Evolutionary conservation across 371 early-diverging fungal species (phyloP), one percentile per base, ranked within the genome.

Genomic region (Lichtheimia corymbifera): DNA sequence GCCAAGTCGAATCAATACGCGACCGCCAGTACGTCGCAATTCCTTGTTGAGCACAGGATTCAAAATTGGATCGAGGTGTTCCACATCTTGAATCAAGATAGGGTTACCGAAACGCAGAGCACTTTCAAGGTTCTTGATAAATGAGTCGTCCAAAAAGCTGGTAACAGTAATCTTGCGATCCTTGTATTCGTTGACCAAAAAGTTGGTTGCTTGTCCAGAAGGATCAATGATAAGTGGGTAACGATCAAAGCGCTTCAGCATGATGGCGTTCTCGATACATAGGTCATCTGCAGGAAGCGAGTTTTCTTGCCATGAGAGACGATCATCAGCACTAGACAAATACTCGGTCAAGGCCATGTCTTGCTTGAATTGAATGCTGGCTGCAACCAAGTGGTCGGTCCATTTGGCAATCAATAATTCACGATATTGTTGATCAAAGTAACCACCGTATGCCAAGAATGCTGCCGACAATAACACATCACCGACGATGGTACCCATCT

Each of bases 101-200:
- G 98, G 95, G 68, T 94, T 98, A 72, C 99, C 99, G 74, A 99
- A 99, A 67, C 99, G 92, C 53, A 99, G 81, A 7, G 97, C 96
- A 79, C 93, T 90, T 83, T 99, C 99, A 28, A 99, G 79, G 57
- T 94, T 94, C 83, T 99, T 99, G 51, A 97, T 82, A 80, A 97
- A 98, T 0, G 97, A 88, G 58, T 93, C 94, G 68, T 99, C 98
- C 71, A 97, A 80, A 91, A 99, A 99, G 76, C 94, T 93, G 22
- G 99, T 98, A 20, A 95, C 91, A 0, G 94, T 89, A 18, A 98
- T 89, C 80, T 94, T 95, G 47, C 91, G 87, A 52, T 90, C 87
- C 73, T 88, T 87, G 83, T 88, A 93, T 66, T 91, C 90, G 64
- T 93, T 94, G 65, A 87, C 82, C 72, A 99, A 77, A 80, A 95